These are phyloP conservation scores for Lenzites betulinus DNA, from an alignment of 768 basidiomycete species.

Conservation along the genomic window DNA sequence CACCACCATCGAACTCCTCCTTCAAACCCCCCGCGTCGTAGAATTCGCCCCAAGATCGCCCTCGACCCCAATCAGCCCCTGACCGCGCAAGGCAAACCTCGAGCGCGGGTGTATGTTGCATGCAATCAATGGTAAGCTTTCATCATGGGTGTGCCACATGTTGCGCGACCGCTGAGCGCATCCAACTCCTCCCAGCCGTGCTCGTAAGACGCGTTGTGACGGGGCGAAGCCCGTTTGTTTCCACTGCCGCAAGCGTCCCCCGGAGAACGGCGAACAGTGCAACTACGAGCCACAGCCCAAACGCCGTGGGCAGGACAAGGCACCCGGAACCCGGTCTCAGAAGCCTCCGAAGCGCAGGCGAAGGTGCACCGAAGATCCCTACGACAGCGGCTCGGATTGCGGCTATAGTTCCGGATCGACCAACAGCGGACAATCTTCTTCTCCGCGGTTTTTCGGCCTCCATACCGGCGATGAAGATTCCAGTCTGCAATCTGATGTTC, in stretches of 20 bases:
- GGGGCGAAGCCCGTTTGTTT: conserved; percentile 16
- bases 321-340: conserved; percentile 6
- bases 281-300: conserved; percentile 13
- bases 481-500: conserved; percentile 37
- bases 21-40: not conserved
- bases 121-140: conserved; percentile 70
- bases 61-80: conserved; percentile 75
- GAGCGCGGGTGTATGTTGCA: conserved; percentile 76
- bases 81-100: conserved; percentile 76
- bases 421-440: conserved; percentile 54
- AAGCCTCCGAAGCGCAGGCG: not conserved
- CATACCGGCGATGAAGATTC: conserved; percentile 51
- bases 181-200: not conserved
- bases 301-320: conserved; percentile 14
- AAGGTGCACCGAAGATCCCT: not conserved
- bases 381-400: not conserved
- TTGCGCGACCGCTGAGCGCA: too few relatives aligned
- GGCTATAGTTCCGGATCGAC: conserved; percentile 64
- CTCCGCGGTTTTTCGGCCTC: conserved; percentile 32
- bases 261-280: conserved; percentile 8
- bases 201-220: conserved; percentile 15
- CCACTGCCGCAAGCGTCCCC: conserved; percentile 17
- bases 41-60: conserved; percentile 48
- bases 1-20: not conserved
- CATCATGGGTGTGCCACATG: too few relatives aligned